Conservation (phyloP, 805 yeast genomes). For the Wickerhamomyces ciferrii region DNA sequence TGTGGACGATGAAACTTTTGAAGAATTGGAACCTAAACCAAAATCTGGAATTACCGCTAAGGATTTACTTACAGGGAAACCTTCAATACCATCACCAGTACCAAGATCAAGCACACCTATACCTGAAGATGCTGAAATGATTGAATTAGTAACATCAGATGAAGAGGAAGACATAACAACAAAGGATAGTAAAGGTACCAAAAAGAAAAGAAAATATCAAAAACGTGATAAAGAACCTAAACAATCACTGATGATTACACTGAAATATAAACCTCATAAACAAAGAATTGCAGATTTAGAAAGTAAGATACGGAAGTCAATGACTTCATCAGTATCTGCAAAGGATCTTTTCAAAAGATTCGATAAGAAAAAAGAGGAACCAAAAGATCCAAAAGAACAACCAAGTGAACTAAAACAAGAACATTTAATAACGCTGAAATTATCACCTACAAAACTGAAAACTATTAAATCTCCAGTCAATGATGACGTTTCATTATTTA, state of each 20-base stretch:
- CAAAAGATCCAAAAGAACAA: not conserved
- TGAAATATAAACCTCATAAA: slow-evolving; percentile 15
- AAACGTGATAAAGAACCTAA: not conserved
- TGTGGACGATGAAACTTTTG: not conserved
- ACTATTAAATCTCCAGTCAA: not conserved
- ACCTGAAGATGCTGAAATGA: not conserved
- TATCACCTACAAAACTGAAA: not conserved
- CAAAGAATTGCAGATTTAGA: slow-evolving; percentile 16
- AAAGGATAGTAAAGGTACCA: not conserved
- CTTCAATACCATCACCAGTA: too few species aligned
- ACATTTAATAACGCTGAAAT: not conserved
- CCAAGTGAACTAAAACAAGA: not conserved
- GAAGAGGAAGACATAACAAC: not conserved
- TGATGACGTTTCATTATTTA: not conserved
- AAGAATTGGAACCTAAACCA: not conserved
- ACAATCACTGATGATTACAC: slow-evolving; percentile 9
- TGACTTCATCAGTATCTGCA: slow-evolving; percentile 11
- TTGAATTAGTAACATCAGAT: not conserved
- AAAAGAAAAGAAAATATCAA: not conserved
- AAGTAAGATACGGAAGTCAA: slow-evolving; percentile 12
- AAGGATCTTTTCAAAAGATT: slow-evolving; percentile 11
- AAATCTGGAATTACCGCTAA: slow-evolving; percentile 10
- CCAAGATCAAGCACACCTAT: not conserved
- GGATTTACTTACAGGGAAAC: slow-evolving; percentile 10
- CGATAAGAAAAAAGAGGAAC: not conserved